Evolutionary conservation across 1,284 basidiomycete species (phyloP).

Genomic region (Irpex lacteus): DNA sequence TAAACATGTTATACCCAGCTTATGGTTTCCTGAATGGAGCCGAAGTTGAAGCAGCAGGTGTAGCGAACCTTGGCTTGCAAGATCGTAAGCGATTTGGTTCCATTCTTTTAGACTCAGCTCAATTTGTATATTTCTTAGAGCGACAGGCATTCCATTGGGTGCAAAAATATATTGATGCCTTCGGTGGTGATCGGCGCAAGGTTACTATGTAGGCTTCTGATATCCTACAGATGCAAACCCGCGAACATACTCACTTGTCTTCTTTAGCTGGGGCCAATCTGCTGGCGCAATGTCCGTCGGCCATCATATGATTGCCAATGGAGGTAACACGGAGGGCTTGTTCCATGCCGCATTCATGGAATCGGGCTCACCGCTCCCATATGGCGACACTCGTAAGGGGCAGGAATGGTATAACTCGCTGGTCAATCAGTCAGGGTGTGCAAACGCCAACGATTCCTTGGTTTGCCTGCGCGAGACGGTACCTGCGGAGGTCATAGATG

Average conservation of each 20-base stretch:
- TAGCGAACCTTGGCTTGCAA: constrained; percentile 51
- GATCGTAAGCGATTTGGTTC: constrained; percentile 38
- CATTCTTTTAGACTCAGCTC: not conserved
- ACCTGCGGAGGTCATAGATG: constrained; percentile 19
- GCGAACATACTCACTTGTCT: too few species aligned
- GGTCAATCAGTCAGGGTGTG: constrained; percentile 30
- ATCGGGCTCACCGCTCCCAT: constrained; percentile 33
- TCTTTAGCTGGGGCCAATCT: too few species aligned
- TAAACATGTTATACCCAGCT: constrained; percentile 15
- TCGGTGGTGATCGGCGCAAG: constrained; percentile 40
- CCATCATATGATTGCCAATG: constrained; percentile 32
- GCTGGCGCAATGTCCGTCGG: constrained; percentile 20
- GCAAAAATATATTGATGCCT: constrained; percentile 37
- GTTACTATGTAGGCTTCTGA: constrained; percentile 26
- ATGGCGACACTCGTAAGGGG: constrained; percentile 26
- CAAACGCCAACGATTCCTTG: constrained; percentile 32
- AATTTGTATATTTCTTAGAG: constrained; percentile 32
- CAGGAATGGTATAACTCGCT: constrained; percentile 35
- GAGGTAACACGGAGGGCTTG: constrained; percentile 30
- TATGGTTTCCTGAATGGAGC: constrained; percentile 48
- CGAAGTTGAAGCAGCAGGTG: constrained; percentile 47
- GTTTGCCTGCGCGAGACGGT: constrained; percentile 37
- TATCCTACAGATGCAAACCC: constrained; percentile 12
- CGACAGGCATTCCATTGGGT: constrained; percentile 59
- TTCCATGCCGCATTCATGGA: constrained; percentile 37